Evolutionary conservation across 1,284 basidiomycete species (phyloP).

Genomic region (Ustilago cynodontis): DNA sequence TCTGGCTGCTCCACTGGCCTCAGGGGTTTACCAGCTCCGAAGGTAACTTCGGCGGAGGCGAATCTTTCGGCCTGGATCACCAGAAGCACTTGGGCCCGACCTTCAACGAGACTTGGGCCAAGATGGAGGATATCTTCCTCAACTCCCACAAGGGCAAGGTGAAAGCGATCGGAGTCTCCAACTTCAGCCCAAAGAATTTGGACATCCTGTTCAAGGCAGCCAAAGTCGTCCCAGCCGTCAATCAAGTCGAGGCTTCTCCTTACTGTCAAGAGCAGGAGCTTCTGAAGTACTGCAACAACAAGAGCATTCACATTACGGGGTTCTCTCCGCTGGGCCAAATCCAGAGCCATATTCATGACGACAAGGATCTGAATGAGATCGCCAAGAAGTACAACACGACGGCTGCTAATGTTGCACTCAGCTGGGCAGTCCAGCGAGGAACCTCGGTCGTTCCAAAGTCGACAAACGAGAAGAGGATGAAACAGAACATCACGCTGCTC

Average conservation of each 20-base stretch:
- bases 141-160: conserved; percentile 61
- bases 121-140: conserved; percentile 63
- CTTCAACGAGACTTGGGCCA: conserved; percentile 59
- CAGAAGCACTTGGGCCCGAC: conserved; percentile 48
- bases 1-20: conserved; percentile 64
- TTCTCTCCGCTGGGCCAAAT: conserved; percentile 83
- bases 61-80: conserved; percentile 22
- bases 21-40: conserved; percentile 24
- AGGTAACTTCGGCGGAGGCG: conserved; percentile 12
- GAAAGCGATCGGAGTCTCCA: conserved; percentile 75
- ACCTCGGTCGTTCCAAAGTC: conserved; percentile 58
- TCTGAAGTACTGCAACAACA: conserved; percentile 77
- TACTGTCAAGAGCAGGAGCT: conserved; percentile 75
- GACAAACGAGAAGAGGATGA: conserved; percentile 78
- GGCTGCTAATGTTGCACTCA: conserved; percentile 76
- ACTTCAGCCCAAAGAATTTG: conserved; percentile 56
- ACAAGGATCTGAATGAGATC: conserved; percentile 77
- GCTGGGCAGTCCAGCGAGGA: conserved; percentile 79
- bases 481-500: conserved; percentile 79
- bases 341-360: conserved; percentile 62
- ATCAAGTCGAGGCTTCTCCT: conserved; percentile 62
- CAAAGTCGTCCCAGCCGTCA: conserved; percentile 59
- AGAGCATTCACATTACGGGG: conserved; percentile 81
- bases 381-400: conserved; percentile 75
- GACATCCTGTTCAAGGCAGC: conserved; percentile 51